phyloP scores from a whole-genome alignment of 2,329 filamentous ascomycete genomes.

The Cyanodermella asteris region DNA sequence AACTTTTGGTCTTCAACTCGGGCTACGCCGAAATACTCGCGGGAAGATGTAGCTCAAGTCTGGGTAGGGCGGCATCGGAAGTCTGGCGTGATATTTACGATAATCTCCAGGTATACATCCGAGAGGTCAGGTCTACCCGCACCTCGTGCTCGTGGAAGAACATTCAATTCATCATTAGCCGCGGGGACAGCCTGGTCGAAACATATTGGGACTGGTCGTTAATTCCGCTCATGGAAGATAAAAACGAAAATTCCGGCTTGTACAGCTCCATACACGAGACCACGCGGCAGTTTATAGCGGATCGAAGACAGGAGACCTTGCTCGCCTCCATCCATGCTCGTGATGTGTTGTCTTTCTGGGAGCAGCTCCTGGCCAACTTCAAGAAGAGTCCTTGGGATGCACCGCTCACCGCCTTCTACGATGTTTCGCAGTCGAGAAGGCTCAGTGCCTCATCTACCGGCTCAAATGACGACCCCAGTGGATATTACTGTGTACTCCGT shows the following conservation, averaged over 20 bases:
- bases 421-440: constrained; percentile 6
- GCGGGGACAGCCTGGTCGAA: constrained; percentile 1
- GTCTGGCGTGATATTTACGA: constrained; percentile 18
- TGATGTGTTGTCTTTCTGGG: constrained; percentile 52
- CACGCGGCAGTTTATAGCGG: constrained; percentile 53
- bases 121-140: constrained; percentile 9
- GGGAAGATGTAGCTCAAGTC: constrained; percentile 15
- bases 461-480: constrained; percentile 35
- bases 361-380: constrained; percentile 43
- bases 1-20: constrained; percentile 17
- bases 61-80: constrained; percentile 18
- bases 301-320: constrained; percentile 56
- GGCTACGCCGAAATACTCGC: constrained; percentile 12
- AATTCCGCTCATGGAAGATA: constrained; percentile 50
- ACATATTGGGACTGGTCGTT: constrained; percentile 67
- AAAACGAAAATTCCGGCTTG: constrained; percentile 50
- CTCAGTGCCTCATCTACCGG: constrained; percentile 5
- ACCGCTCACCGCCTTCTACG: constrained; percentile 52
- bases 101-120: constrained; percentile 19
- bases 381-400: constrained; percentile 54
- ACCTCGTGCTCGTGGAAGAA: background rate
- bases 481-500: constrained; percentile 46
- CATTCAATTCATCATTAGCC: background rate
- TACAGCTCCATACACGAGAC: constrained; percentile 69
- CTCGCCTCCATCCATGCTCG: constrained; percentile 49